phyloP scores from a whole-genome alignment of 2,329 filamentous ascomycete genomes.

The Diaporthe sp. region DNA sequence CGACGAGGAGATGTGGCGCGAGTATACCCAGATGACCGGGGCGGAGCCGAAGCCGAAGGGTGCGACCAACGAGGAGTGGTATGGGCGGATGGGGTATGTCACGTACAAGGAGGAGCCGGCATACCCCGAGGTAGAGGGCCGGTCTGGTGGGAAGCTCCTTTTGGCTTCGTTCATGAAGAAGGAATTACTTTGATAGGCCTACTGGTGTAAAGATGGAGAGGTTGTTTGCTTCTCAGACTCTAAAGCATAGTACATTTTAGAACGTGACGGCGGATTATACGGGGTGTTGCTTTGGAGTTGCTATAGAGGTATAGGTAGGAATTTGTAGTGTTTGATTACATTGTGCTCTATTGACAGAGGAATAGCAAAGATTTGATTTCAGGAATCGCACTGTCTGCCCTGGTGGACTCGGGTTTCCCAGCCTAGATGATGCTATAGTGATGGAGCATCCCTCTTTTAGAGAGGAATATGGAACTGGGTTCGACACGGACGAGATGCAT shows the following conservation, averaged over 20 bases:
- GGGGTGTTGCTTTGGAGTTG: background rate
- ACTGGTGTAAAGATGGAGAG: too few relatives aligned
- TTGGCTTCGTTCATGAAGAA: slow-evolving; percentile 16
- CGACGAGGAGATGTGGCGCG: slow-evolving; percentile 37
- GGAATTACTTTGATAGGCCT: background rate
- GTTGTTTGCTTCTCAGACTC: background rate
- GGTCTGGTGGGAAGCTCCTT: background rate
- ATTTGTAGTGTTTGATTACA: background rate
- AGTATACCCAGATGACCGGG: slow-evolving; percentile 26
- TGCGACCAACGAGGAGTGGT: slow-evolving; percentile 40
- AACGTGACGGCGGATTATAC: too few relatives aligned
- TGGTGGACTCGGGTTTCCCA: background rate
- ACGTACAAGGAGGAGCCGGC: slow-evolving; percentile 39
- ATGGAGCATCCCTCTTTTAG: background rate
- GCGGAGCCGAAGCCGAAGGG: slow-evolving; percentile 21
- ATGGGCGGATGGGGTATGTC: slow-evolving; percentile 41
- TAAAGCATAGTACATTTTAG: background rate
- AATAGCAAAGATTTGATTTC: background rate
- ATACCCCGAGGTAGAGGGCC: background rate
- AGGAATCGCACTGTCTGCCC: background rate
- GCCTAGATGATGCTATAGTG: background rate
- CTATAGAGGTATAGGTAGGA: too few relatives aligned
- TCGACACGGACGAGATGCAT: background rate
- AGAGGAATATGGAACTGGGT: too few relatives aligned
- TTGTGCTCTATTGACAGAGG: background rate